These are phyloP conservation scores for Ilyonectria robusta DNA, from an alignment of 2,329 filamentous ascomycete species.

Conservation along the genomic window DNA sequence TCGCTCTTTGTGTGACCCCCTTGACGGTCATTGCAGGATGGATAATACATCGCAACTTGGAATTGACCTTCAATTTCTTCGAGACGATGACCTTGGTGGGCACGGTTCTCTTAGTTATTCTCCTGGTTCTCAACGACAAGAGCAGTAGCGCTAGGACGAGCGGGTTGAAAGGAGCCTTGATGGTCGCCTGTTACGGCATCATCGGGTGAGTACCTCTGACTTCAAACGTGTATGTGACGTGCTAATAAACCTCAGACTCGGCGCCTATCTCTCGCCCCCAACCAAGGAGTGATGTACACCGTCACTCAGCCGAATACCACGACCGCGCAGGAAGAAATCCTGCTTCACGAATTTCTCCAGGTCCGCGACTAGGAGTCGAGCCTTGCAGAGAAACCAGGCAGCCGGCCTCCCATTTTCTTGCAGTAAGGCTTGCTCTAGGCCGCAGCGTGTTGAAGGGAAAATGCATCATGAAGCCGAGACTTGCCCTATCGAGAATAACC, in stretches of 20 bases:
- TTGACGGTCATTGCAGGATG: conserved; percentile 73
- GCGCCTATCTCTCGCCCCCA: conserved; percentile 24
- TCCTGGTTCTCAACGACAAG: conserved; percentile 80
- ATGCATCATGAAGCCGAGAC: conserved; percentile 6
- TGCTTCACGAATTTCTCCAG: conserved; percentile 4
- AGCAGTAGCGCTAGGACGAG: conserved; percentile 73
- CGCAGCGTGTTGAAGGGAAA: not conserved
- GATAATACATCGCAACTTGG: conserved; percentile 68
- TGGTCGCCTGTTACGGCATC: conserved; percentile 68
- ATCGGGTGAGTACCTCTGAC: conserved; percentile 54
- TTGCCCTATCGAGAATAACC: not conserved
- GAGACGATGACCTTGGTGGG: conserved; percentile 82
- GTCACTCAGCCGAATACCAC: not conserved
- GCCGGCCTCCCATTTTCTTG: conserved; percentile 7
- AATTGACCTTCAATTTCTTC: conserved; percentile 82
- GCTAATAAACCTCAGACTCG: conserved; percentile 16
- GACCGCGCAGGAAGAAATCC: conserved; percentile 2
- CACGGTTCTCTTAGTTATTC: conserved; percentile 79
- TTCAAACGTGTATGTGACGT: not conserved
- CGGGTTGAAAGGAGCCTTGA: conserved; percentile 67
- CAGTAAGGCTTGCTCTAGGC: not conserved
- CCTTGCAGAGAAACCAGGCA: not conserved
- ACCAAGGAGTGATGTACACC: conserved; percentile 11
- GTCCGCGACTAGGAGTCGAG: not conserved
- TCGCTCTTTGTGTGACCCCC: conserved; percentile 73